These are phyloP conservation scores for Imleria badia DNA, from an alignment of 768 basidiomycete species.

Conservation along the genomic window DNA sequence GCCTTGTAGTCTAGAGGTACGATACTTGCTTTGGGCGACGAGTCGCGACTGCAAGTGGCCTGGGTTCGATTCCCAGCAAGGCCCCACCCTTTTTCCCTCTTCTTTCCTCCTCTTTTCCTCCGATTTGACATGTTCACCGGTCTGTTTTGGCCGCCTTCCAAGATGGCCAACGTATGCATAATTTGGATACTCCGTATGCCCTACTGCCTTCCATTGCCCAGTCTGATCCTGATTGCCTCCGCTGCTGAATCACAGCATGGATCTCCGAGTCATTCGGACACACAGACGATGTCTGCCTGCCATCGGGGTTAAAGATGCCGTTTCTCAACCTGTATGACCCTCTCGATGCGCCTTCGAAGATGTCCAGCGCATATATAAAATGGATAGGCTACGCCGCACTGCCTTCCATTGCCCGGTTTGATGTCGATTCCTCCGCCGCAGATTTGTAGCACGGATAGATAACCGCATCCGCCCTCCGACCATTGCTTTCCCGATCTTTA, in stretches of 20 bases:
- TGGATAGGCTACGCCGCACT: too few relatives aligned
- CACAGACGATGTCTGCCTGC: not conserved
- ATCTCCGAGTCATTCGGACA: not conserved
- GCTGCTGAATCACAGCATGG: not conserved
- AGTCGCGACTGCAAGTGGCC: slow-evolving; percentile 29
- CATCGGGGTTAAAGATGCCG: not conserved
- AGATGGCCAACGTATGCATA: not conserved
- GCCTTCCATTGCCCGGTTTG: too few relatives aligned
- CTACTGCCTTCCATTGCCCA: too few relatives aligned
- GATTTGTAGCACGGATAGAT: too few relatives aligned
- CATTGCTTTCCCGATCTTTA: too few relatives aligned
- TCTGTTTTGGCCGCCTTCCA: not conserved
- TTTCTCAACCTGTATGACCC: too few relatives aligned
- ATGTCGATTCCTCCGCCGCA: too few relatives aligned
- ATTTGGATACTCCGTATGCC: too few relatives aligned
- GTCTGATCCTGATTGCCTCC: not conserved
- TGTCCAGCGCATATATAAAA: too few relatives aligned
- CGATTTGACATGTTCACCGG: not conserved
- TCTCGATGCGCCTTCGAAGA: too few relatives aligned
- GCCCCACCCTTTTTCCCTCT: slow-evolving; percentile 26
- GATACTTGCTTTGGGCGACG: slow-evolving; percentile 35
- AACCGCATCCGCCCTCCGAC: too few relatives aligned
- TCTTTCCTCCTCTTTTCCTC: not conserved
- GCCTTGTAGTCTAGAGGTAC: slow-evolving; percentile 38
- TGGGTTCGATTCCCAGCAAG: slow-evolving; percentile 43